Evolutionary conservation across 371 early-diverging fungal species (phyloP), one percentile per base, ranked within the genome.

Genomic region (Choanephora cucurbitarum): DNA sequence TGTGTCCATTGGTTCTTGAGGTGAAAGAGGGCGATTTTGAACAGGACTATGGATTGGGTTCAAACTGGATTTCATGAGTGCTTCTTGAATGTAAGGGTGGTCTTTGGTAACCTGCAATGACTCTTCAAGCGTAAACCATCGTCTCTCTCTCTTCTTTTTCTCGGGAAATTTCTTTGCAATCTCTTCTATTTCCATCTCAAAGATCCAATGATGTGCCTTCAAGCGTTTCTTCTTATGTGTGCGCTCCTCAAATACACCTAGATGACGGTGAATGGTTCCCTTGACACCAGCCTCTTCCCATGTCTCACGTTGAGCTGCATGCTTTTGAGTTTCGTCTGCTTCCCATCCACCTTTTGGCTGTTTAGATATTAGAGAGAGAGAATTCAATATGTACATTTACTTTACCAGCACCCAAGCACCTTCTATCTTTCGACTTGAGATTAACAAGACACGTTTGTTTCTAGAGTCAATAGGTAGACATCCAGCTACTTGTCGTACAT

Each of bases 341-440:
- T 81, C 83, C 83, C 81, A 81, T 21, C 83, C 81, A n/a, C 83
- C 83, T 49, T 83, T 83, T 17, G 83, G 83, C 62, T 75, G 60
- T 18, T 17, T 6, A 15, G 18, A 28, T 39, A n/a, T n/a, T n/a
- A n/a, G n/a, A n/a, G n/a, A n/a, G n/a, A n/a, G n/a, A n/a, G n/a
- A n/a, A n/a, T n/a, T n/a, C n/a, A n/a, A n/a, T n/a, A n/a, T n/a
- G n/a, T n/a, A n/a, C n/a, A n/a, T n/a, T 32, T 9, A 58, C 58
- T 74, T 28, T 66, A 74, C 75, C 58, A 80, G 57, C 1, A 80
- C 76, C 80, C 80, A 83, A 17, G 62, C 64, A 23, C 68, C 71
- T 14, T 66, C 66, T 19, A 77, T 62, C 39, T 72, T 77, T 28
- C 70, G 49, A 21, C 79, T 74, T 23, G 78, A 60, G 3, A 83